Percentiles rank a stretch among this genome's conserved stretches.
These are phyloP conservation scores for Parietaria judaica DNA, from an alignment of 306 rosid species.

Conservation along the genomic window DNA sequence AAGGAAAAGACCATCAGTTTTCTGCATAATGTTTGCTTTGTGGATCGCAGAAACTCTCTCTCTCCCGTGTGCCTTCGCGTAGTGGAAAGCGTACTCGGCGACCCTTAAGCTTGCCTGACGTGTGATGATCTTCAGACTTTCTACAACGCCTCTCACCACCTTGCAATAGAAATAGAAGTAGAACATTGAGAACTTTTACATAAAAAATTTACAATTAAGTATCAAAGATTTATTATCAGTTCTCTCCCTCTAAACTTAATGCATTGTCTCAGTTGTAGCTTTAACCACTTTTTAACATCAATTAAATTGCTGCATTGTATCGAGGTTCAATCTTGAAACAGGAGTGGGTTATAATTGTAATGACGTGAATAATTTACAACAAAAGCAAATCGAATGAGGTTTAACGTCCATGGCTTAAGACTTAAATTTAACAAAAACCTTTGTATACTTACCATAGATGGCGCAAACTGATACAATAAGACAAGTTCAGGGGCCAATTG, in stretches of 20 bases:
- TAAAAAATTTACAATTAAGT: neutral
- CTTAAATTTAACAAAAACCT: too few relatives aligned
- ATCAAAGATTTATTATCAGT: too few relatives aligned
- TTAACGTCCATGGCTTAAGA: too few relatives aligned
- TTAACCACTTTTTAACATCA: too few relatives aligned
- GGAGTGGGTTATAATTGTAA: too few relatives aligned
- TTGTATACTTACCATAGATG: too few relatives aligned
- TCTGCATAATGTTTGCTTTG: conserved; percentile 99
- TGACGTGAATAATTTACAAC: too few relatives aligned
- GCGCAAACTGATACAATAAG: too few relatives aligned
- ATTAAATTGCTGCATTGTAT: too few relatives aligned
- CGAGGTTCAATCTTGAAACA: too few relatives aligned
- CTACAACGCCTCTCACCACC: conserved; percentile 99
- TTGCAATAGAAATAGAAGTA: conserved; percentile 27
- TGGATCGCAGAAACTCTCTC: conserved; percentile 95
- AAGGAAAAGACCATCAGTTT: conserved; percentile 95
- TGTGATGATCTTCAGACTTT: conserved; percentile 95
- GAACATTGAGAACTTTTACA: conserved; percentile 11
- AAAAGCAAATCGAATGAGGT: too few relatives aligned
- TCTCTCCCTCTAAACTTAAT: neutral
- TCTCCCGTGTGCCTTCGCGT: conserved; percentile 91
- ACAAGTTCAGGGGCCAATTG: too few relatives aligned
- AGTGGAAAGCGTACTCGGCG: conserved; percentile 98
- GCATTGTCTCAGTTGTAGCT: neutral
- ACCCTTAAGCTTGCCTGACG: conserved; percentile 98